phyloP scores from a whole-genome alignment of 75 land plant species.

The Chamaecyparis obtusa region DNA sequence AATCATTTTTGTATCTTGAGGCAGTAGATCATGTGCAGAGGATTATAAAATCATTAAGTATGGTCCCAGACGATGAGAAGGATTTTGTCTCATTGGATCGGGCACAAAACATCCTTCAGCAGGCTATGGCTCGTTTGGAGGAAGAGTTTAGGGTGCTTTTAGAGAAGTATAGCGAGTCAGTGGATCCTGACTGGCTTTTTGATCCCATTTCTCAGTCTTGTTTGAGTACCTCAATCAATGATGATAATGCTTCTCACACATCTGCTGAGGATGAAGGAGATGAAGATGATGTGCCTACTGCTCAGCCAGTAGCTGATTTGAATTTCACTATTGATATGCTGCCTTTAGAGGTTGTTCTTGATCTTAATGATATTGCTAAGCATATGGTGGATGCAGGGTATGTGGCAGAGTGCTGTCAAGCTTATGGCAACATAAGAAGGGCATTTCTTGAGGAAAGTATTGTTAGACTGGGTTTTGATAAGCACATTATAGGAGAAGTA shows the following conservation, averaged over 20 bases:
- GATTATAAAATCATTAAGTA: background rate
- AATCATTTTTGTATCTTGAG: background rate
- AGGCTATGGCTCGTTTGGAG: constrained; percentile 60
- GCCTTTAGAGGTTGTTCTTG: constrained; percentile 19
- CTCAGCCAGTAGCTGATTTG: constrained; percentile 50
- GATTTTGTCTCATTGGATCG: constrained; percentile 23
- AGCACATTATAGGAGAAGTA: constrained; percentile 66
- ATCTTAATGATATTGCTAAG: constrained; percentile 13
- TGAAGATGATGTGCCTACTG: constrained; percentile 37
- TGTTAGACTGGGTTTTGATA: constrained; percentile 67
- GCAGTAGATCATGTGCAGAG: background rate
- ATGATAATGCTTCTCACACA: constrained; percentile 2
- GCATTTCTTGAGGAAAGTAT: constrained; percentile 70
- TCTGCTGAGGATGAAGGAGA: constrained; percentile 19
- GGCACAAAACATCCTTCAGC: constrained; percentile 58
- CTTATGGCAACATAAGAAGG: constrained; percentile 42
- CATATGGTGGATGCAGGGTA: constrained; percentile 67
- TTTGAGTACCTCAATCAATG: constrained; percentile 1
- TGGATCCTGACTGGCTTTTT: constrained; percentile 18
- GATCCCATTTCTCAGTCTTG: constrained; percentile 13
- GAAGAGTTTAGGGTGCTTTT: constrained; percentile 62
- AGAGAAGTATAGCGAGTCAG: constrained; percentile 39
- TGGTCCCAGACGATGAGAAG: background rate
- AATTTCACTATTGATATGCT: constrained; percentile 59
- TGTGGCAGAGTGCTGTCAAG: constrained; percentile 53